phyloP scores from a whole-genome alignment of 352 stramenopile species.

The Globisporangium carolinianum region DNA sequence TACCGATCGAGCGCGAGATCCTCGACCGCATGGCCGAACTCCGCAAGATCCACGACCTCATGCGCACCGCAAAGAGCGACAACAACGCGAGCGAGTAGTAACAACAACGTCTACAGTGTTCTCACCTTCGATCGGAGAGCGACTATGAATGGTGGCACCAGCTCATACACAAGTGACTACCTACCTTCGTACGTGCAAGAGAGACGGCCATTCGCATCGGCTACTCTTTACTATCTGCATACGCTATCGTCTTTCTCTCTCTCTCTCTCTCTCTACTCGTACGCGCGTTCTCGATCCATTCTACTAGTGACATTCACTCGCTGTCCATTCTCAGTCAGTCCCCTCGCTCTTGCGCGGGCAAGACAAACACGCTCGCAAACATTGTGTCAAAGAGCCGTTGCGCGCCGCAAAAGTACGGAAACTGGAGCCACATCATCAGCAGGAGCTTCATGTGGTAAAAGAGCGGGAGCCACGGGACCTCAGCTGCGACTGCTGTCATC shows the following conservation, averaged over 20 bases:
- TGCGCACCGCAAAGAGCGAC: conserved; percentile 35
- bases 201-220: too few relatives aligned
- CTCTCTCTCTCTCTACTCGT: background rate
- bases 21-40: conserved; percentile 57
- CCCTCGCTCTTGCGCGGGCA: conserved; percentile 24
- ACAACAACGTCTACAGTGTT: too few relatives aligned
- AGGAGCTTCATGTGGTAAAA: conserved; percentile 85
- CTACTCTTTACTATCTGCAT: too few relatives aligned
- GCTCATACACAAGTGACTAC: too few relatives aligned
- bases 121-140: background rate
- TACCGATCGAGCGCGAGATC: conserved; percentile 53
- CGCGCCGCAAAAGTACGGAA: conserved; percentile 86
- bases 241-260: background rate
- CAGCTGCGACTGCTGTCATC: conserved; percentile 39
- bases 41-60: conserved; percentile 53
- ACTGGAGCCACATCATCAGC: conserved; percentile 85
- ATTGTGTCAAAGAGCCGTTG: conserved; percentile 72
- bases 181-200: background rate
- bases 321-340: conserved; percentile 14
- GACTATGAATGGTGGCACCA: too few relatives aligned
- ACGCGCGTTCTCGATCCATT: background rate
- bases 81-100: conserved; percentile 3
- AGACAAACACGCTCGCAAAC: conserved; percentile 74
- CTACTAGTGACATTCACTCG: background rate
- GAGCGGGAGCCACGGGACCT: conserved; percentile 74